Conservation (phyloP, 2,329 filamentous ascomycete genomes). For the Mollisiaceae sp. region DNA sequence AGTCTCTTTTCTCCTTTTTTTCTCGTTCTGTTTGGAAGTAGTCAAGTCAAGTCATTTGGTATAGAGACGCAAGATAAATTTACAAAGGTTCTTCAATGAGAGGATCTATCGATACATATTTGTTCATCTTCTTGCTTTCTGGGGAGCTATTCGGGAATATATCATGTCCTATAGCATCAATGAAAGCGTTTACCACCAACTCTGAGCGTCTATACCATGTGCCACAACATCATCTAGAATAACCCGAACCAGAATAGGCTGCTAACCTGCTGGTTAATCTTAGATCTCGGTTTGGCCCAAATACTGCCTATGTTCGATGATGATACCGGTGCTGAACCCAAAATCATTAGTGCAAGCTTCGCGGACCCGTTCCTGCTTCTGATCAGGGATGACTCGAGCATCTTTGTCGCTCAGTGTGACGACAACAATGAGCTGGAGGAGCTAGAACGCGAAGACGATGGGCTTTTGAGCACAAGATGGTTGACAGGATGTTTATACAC, state of each 20-base stretch:
- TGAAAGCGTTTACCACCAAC: slow-evolving; percentile 44
- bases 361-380: slow-evolving; percentile 85
- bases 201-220: slow-evolving; percentile 39
- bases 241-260: slow-evolving; percentile 15
- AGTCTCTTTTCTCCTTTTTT: slow-evolving; percentile 46
- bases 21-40: neutral
- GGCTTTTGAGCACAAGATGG: slow-evolving; percentile 71
- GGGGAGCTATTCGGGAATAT: slow-evolving; percentile 43
- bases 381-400: slow-evolving; percentile 80
- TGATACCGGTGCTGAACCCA: slow-evolving; percentile 80
- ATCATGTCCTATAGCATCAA: slow-evolving; percentile 48
- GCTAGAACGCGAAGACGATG: slow-evolving; percentile 65
- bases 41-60: slow-evolving; percentile 12
- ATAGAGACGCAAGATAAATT: neutral
- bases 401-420: slow-evolving; percentile 80
- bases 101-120: slow-evolving; percentile 16
- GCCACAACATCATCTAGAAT: slow-evolving; percentile 29
- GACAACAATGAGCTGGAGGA: slow-evolving; percentile 85
- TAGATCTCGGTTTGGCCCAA: slow-evolving; percentile 85
- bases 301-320: slow-evolving; percentile 94
- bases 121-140: slow-evolving; percentile 33
- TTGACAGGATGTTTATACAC: slow-evolving; percentile 81
- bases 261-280: slow-evolving; percentile 28
- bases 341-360: slow-evolving; percentile 81
- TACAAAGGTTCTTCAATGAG: slow-evolving; percentile 8